These are phyloP conservation scores for Euphorbia pulcherrima DNA, from an alignment of 345 rosid species.

Conservation along the genomic window DNA sequence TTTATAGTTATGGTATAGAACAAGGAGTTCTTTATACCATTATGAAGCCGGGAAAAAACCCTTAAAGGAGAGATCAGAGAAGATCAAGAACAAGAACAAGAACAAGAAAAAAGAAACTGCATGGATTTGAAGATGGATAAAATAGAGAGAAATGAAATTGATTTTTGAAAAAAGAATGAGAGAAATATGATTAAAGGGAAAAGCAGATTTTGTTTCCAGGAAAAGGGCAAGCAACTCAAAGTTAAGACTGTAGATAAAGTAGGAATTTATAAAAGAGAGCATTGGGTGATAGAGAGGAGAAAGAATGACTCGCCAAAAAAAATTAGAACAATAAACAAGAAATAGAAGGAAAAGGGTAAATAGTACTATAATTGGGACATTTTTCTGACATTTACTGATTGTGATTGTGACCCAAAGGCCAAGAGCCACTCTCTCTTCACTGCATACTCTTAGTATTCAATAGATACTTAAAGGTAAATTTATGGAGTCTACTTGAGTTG, in stretches of 20 bases:
- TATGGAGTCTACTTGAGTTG: too few species aligned
- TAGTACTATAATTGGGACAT: slow-evolving; percentile 36
- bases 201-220: slow-evolving; percentile 42
- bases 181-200: slow-evolving; percentile 26
- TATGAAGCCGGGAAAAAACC: background rate
- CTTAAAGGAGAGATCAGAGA: slow-evolving; percentile 4
- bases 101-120: slow-evolving; percentile 16
- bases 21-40: background rate
- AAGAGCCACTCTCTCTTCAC: background rate
- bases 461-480: too few species aligned
- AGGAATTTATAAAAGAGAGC: slow-evolving; percentile 23
- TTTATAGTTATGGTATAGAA: too few species aligned
- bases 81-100: too few species aligned
- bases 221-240: slow-evolving; percentile 44
- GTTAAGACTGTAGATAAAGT: slow-evolving; percentile 44
- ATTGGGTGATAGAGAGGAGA: slow-evolving; percentile 2
- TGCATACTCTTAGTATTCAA: too few species aligned
- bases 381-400: slow-evolving; percentile 22
- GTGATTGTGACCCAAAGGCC: slow-evolving; percentile 28
- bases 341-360: slow-evolving; percentile 8
- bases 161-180: background rate
- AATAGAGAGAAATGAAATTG: background rate
- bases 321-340: too few species aligned
- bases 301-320: background rate
- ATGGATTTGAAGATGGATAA: slow-evolving; percentile 5